Evolutionary conservation across 129 eudicot species (phyloP).

Genomic region (Ambrosia artemisiifolia): DNA sequence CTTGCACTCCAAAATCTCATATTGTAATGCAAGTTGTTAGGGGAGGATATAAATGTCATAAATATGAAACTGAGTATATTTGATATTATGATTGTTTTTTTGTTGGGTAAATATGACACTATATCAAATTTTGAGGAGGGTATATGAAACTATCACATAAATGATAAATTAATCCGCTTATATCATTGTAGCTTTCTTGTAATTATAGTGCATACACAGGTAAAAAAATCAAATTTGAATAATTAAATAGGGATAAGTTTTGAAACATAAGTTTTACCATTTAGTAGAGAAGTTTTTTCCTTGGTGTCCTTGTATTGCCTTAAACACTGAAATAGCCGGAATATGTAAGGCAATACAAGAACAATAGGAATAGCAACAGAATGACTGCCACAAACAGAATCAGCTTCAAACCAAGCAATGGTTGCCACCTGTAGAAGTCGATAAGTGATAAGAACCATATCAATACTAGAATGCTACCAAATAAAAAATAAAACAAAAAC

Average conservation of each 20-base stretch:
- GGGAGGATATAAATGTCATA: too few species aligned
- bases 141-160: background rate
- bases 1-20: too few species aligned
- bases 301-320: slow-evolving; percentile 90
- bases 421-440: slow-evolving; percentile 73
- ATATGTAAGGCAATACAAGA: slow-evolving; percentile 87
- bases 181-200: background rate
- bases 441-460: background rate
- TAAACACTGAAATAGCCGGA: slow-evolving; percentile 93
- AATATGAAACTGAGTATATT: too few species aligned
- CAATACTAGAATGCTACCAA: too few species aligned
- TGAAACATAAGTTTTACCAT: slow-evolving; percentile 48
- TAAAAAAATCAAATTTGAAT: background rate
- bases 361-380: slow-evolving; percentile 83
- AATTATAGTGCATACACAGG: background rate
- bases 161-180: background rate
- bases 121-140: too few species aligned
- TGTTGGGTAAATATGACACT: too few species aligned
- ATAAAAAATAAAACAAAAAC: too few species aligned
- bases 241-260: slow-evolving; percentile 5
- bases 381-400: slow-evolving; percentile 97
- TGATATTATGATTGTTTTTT: too few species aligned
- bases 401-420: slow-evolving; percentile 98
- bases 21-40: too few species aligned
- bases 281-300: slow-evolving; percentile 73